A percentile compares a stretch with the other conserved stretches of the same genome.
Evolutionary conservation across 331 rosid species (phyloP).

Genomic region (Rhamnella rubrinervis): DNA sequence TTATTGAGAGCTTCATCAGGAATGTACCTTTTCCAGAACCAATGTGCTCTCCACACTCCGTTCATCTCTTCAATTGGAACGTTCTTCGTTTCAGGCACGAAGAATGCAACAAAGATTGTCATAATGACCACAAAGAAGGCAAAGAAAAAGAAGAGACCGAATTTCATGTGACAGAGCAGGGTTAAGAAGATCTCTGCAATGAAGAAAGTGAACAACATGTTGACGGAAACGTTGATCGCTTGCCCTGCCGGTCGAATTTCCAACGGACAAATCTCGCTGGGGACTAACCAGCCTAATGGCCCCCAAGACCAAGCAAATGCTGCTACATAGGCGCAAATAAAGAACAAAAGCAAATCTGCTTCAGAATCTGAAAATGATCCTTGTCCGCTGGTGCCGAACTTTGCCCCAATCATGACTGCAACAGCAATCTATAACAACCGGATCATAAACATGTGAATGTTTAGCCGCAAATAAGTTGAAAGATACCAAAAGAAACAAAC

Average conservation of each 20-base stretch:
- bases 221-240: constrained; percentile 44
- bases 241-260: constrained; percentile 57
- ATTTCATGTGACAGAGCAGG: constrained; percentile 65
- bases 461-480: too few species aligned
- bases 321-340: constrained; percentile 41
- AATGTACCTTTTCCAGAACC: constrained; percentile 44
- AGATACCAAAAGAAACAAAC: not conserved
- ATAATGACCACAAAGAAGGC: constrained; percentile 36
- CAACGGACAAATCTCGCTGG: constrained; percentile 56
- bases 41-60: constrained; percentile 44
- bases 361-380: constrained; percentile 32
- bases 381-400: constrained; percentile 44
- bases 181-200: constrained; percentile 43
- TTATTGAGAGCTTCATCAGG: constrained; percentile 8
- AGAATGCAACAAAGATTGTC: constrained; percentile 42
- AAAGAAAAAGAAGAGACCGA: constrained; percentile 56
- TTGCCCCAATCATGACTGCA: constrained; percentile 30
- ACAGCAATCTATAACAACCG: constrained; percentile 8
- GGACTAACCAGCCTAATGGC: constrained; percentile 56
- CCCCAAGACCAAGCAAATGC: constrained; percentile 76
- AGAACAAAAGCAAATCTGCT: constrained; percentile 31
- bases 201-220: constrained; percentile 56
- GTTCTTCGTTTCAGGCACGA: constrained; percentile 53
- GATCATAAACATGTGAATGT: not conserved
- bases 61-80: constrained; percentile 59